Percentiles rank a stretch among this genome's conserved stretches.
These are phyloP conservation scores for Heterobasidion annosum DNA, from an alignment of 1,284 basidiomycete species.

Conservation along the genomic window DNA sequence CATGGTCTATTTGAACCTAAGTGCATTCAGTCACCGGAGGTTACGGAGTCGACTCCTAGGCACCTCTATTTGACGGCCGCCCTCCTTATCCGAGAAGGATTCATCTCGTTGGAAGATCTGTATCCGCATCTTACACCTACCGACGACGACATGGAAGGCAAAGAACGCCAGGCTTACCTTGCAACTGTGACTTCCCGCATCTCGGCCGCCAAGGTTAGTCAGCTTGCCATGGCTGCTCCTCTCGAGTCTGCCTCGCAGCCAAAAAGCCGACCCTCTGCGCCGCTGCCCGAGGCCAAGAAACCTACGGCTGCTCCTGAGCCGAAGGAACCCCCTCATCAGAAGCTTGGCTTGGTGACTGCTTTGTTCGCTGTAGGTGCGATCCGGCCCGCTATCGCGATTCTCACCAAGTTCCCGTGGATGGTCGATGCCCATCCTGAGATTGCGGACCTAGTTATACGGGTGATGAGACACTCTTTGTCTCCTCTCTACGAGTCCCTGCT, in stretches of 20 bases:
- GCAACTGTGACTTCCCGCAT: slow-evolving; percentile 59
- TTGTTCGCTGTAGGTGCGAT: slow-evolving; percentile 83
- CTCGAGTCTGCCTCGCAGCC: slow-evolving; percentile 47
- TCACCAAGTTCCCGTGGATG: slow-evolving; percentile 83
- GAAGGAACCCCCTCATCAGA: slow-evolving; percentile 69
- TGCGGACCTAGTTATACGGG: slow-evolving; percentile 76
- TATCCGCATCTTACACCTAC: slow-evolving; percentile 78
- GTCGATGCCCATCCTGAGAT: slow-evolving; percentile 76
- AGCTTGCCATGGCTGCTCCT: slow-evolving; percentile 85
- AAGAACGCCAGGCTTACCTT: slow-evolving; percentile 58
- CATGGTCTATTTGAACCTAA: slow-evolving; percentile 10
- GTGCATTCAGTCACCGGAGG: slow-evolving; percentile 39
- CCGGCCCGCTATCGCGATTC: slow-evolving; percentile 67
- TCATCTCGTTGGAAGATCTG: slow-evolving; percentile 80
- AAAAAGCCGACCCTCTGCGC: slow-evolving; percentile 17
- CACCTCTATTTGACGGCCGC: slow-evolving; percentile 81
- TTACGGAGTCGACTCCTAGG: slow-evolving; percentile 53
- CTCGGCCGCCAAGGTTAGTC: slow-evolving; percentile 58
- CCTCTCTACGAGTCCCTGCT: slow-evolving; percentile 55
- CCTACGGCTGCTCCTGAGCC: slow-evolving; percentile 18
- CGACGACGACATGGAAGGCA: slow-evolving; percentile 65
- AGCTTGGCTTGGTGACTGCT: slow-evolving; percentile 72
- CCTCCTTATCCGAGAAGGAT: slow-evolving; percentile 81
- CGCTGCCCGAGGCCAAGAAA: slow-evolving; percentile 31
- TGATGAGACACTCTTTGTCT: slow-evolving; percentile 60